phyloP scores from a whole-genome alignment of 2,329 filamentous ascomycete genomes.

The Penicillium sp. region DNA sequence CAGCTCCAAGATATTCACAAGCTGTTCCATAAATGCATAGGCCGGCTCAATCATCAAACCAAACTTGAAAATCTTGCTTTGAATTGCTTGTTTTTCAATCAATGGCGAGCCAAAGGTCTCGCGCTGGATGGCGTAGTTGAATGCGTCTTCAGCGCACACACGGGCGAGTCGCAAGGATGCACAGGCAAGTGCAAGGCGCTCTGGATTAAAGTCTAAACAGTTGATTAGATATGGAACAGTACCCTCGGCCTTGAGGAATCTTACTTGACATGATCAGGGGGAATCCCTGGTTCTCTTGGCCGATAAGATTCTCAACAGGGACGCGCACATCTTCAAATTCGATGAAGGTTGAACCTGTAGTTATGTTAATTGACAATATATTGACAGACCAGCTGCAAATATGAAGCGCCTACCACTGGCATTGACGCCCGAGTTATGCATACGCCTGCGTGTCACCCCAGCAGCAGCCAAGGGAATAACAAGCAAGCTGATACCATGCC shows the following conservation, averaged over 20 bases:
- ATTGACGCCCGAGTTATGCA: conserved; percentile 66
- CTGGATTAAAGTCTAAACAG: conserved; percentile 67
- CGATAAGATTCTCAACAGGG: conserved; percentile 67
- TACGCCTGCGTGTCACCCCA: conserved; percentile 53
- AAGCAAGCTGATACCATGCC: conserved; percentile 61
- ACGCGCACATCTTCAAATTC: conserved; percentile 72
- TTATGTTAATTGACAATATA: background rate
- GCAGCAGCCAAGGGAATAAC: conserved; percentile 65
- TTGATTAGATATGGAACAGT: background rate
- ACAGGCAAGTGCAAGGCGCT: conserved; percentile 66
- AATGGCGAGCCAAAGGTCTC: conserved; percentile 63
- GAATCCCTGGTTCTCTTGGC: conserved; percentile 68
- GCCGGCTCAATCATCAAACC: conserved; percentile 61
- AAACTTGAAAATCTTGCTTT: conserved; percentile 59
- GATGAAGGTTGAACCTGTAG: conserved; percentile 56
- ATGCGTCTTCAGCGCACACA: conserved; percentile 60
- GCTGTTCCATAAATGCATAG: conserved; percentile 62
- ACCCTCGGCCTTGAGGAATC: background rate
- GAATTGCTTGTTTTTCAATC: conserved; percentile 59
- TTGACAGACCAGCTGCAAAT: background rate
- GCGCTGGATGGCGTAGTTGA: conserved; percentile 63
- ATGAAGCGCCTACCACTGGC: conserved; percentile 54
- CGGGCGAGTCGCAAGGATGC: conserved; percentile 61
- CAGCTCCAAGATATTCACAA: conserved; percentile 55
- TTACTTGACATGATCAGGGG: conserved; percentile 67